Conservation (phyloP, 768 basidiomycete species). For the Leccinum longicurvipes region DNA sequence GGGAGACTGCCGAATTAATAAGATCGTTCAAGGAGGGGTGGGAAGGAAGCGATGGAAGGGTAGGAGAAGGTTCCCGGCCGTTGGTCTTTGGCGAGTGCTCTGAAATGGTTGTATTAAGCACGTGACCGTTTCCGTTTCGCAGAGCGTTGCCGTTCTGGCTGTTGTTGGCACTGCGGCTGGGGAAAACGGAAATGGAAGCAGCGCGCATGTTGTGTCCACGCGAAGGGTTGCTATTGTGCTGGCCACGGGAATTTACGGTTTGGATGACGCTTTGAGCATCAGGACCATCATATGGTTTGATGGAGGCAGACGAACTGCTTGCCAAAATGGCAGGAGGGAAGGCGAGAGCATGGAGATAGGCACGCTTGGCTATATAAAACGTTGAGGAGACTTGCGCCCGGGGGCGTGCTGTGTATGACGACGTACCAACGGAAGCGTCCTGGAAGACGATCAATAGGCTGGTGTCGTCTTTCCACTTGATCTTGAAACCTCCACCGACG, state of each 20-base stretch:
- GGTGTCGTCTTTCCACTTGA: slow-evolving; percentile 98
- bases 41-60: slow-evolving; percentile 73
- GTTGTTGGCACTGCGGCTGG: slow-evolving; percentile 46
- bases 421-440: slow-evolving; percentile 86
- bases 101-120: slow-evolving; percentile 45
- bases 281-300: slow-evolving; percentile 91
- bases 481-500: slow-evolving; percentile 90
- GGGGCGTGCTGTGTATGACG: slow-evolving; percentile 1
- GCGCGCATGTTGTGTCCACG: slow-evolving; percentile 72
- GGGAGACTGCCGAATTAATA: slow-evolving; percentile 65
- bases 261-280: slow-evolving; percentile 88
- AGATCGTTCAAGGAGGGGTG: slow-evolving; percentile 85
- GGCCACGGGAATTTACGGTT: slow-evolving; percentile 72
- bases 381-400: not conserved
- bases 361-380: slow-evolving; percentile 22
- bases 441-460: slow-evolving; percentile 93
- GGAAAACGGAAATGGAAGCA: slow-evolving; percentile 62
- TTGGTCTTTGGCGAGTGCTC: slow-evolving; percentile 42
- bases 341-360: slow-evolving; percentile 84
- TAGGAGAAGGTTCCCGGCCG: slow-evolving; percentile 75
- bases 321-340: slow-evolving; percentile 70
- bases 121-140: slow-evolving; percentile 35
- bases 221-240: slow-evolving; percentile 56
- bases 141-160: slow-evolving; percentile 32
- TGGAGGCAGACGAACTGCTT: slow-evolving; percentile 52